phyloP scores from a whole-genome alignment of 1,284 basidiomycete species.

The Naganishia sp. region DNA sequence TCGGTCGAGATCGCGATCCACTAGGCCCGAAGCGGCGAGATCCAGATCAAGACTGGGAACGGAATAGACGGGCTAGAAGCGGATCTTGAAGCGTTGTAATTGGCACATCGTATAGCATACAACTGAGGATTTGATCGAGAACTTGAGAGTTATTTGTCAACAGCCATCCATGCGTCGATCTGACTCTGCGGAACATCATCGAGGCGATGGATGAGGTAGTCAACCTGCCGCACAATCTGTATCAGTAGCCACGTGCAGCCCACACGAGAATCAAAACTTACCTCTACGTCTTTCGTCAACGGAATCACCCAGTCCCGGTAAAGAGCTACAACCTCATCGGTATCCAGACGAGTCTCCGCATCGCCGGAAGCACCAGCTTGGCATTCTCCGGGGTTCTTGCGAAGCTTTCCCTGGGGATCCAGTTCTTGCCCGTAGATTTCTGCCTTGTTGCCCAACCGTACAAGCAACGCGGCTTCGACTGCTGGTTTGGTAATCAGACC shows the following conservation, averaged over 20 bases:
- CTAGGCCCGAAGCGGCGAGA: conserved; percentile 2
- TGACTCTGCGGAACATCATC: conserved; percentile 77
- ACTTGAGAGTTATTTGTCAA: not conserved
- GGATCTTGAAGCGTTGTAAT: conserved; percentile 11
- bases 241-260: not conserved
- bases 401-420: conserved; percentile 67
- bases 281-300: conserved; percentile 97
- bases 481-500: conserved; percentile 92
- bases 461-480: conserved; percentile 85
- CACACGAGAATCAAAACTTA: conserved; percentile 53
- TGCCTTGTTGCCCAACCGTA: conserved; percentile 86
- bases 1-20: conserved; percentile 21
- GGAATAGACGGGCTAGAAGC: conserved; percentile 20
- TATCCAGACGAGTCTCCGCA: conserved; percentile 63
- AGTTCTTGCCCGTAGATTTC: conserved; percentile 89
- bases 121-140: not conserved
- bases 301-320: conserved; percentile 96
- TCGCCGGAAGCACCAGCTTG: conserved; percentile 39
- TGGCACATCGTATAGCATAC: conserved; percentile 6
- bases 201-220: conserved; percentile 81
- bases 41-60: conserved; percentile 19
- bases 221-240: conserved; percentile 63
- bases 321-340: conserved; percentile 85
- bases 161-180: conserved; percentile 64
- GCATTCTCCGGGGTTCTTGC: conserved; percentile 40